phyloP scores from a whole-genome alignment of 495 filamentous ascomycete genomes.

The Recurvomyces mirabilis region DNA sequence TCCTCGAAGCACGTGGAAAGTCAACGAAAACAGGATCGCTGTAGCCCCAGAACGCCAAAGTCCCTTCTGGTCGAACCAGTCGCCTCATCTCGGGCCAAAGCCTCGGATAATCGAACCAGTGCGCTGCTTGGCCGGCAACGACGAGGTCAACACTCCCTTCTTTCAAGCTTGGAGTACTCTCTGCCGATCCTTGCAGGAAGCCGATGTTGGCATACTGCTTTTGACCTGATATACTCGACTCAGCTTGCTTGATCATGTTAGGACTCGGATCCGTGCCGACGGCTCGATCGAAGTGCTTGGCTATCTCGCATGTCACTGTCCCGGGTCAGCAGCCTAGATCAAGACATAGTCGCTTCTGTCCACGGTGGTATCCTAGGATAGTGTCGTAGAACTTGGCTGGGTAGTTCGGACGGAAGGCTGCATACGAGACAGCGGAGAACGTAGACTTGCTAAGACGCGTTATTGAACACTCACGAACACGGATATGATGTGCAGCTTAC shows the following conservation, averaged over 20 bases:
- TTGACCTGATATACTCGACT: conserved; percentile 20
- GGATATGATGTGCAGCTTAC: no score
- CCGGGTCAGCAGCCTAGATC: conserved; percentile 56
- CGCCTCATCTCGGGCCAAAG: conserved; percentile 45
- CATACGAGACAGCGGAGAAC: conserved; percentile 47
- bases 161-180: conserved; percentile 39
- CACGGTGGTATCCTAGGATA: conserved; percentile 44
- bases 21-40: conserved; percentile 47
- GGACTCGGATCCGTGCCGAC: conserved; percentile 48
- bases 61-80: conserved; percentile 43
- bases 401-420: conserved; percentile 53
- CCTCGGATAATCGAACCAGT: conserved; percentile 49
- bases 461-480: no score
- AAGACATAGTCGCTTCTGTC: conserved; percentile 34
- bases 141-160: conserved; percentile 44
- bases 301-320: conserved; percentile 43
- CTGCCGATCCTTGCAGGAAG: conserved; percentile 38
- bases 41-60: conserved; percentile 53
- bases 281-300: conserved; percentile 37
- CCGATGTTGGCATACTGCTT: conserved; percentile 34
- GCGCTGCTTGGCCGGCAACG: conserved; percentile 50
- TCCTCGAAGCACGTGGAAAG: conserved; percentile 35
- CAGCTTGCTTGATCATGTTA: conserved; percentile 47
- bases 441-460: conserved; percentile 39
- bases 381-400: conserved; percentile 41